Base-by-base conservation (phyloP, 1,284 basidiomycete species). In the Puccinia horiana region DNA sequence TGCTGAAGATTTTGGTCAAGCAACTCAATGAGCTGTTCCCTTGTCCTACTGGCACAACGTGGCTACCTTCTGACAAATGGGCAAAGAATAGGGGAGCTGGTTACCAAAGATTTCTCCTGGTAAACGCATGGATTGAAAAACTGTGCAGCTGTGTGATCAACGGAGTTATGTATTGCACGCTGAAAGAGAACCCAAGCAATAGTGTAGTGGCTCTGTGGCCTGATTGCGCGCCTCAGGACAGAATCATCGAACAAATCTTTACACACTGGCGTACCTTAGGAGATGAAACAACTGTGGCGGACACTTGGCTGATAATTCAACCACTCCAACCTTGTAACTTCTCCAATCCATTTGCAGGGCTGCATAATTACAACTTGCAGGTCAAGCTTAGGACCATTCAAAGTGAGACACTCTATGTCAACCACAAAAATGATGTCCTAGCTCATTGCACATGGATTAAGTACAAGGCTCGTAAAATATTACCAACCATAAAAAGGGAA, bases 361-460 rank as follows among this genome's bases (percentile, higher is more conserved):
- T 76, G 58, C 23, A 26, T 37, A 74, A 74, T 23, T 74, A 56
- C 47, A 29, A 74, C 4, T 26, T 70, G 16, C 69, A 70, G 29
- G 69, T 70, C 42, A n/a, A 70, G 44, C 69, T 70, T 42, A 44
- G 47, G 69, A 44, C 23, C 1, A 26, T 70, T 44, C 42, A 70
- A n/a, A 61, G 29, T 65, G 69, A 49, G 29, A 54, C 47, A 9
- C 47, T 73, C 44, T 44, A 44, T 47, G 49, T 35, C 3, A 73
- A 52, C 18, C 65, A 69, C 40, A 69, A 40, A 4, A 23, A 63
- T 0, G 69, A 80, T 20, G 32, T 80, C n/a, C 37, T 80, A 42
- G 69, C 78, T 18, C 78, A 73, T 32, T 80, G 78, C 37, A 69
- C 78, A 20, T 80, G 78, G 78, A 72, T 80, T 12, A 80, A 58